A percentile compares a stretch with the other conserved stretches of the same genome.
These are phyloP conservation scores for Penicillium sp. DNA, from an alignment of 2,329 filamentous ascomycete species.

Conservation along the genomic window DNA sequence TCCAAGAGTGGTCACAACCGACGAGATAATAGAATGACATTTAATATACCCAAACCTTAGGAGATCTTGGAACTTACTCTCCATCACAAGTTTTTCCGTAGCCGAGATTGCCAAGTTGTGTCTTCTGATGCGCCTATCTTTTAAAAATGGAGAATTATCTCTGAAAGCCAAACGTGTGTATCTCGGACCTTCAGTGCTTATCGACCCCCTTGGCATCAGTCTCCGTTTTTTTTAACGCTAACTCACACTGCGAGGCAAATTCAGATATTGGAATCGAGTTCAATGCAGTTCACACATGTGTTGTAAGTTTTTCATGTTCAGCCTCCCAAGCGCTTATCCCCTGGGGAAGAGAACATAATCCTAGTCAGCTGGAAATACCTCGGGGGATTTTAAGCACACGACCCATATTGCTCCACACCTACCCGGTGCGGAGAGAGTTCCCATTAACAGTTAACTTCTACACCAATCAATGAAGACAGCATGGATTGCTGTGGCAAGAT, in stretches of 20 bases:
- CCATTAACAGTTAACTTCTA: neutral
- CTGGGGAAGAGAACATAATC: no score
- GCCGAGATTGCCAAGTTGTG: neutral
- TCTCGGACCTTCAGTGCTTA: neutral
- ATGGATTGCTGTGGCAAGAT: slow-evolving; percentile 1
- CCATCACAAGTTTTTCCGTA: neutral
- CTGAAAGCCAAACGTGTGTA: neutral
- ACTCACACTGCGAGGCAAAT: neutral
- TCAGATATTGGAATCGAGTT: neutral
- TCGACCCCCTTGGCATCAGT: neutral
- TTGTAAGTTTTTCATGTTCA: neutral
- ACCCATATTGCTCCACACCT: neutral
- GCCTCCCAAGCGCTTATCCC: neutral
- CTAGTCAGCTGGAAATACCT: neutral
- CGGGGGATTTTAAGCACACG: neutral
- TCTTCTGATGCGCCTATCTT: neutral
- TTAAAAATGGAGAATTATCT: neutral
- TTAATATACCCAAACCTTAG: neutral
- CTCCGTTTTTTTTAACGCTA: neutral
- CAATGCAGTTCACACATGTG: neutral
- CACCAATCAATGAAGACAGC: slow-evolving; percentile 5
- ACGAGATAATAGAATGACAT: neutral
- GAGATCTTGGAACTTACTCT: neutral
- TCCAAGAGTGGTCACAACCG: neutral
- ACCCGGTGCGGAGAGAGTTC: slow-evolving; percentile 4